Base-by-base conservation (phyloP, 2,329 filamentous ascomycete genomes). In the Phoma sp. region DNA sequence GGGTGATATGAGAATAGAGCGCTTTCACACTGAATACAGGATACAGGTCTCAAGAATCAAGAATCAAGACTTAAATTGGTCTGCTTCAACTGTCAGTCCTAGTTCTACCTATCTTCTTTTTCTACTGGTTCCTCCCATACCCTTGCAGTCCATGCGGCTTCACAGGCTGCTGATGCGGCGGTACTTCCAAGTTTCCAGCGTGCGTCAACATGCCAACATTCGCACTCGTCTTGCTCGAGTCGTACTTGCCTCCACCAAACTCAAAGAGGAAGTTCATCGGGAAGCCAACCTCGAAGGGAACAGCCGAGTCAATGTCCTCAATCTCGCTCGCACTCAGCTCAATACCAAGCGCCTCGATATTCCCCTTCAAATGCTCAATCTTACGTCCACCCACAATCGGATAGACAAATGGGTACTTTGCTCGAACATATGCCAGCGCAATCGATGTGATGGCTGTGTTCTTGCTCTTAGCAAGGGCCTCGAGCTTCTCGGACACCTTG, bases 371-470 rank as follows among this genome's bases (percentile, higher is more conserved):
- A 68, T 92, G 89, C 36, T 88, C 85, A 7, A 90, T 72, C 64
- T 87, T 92, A n/a, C 89, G 81, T 0, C 88, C 87, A 6, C 90
- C 89, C 7, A 92, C 80, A 28, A 93, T 86, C 0, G 90, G 90
- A 65, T 90, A 91, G 10, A 92, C 88, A 58, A 89, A 87, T 0
- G 88, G 85, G 0, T 84, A 78, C 76, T 92, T 92, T 63, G 84
- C 81, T 78, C 89, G 81, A 5, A 92, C 84, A 67, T 92, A 92
- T 1, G 89, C 89, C 29, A 93, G 72, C 17, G 88, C 89, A 21
- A 76, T 59, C 30, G 82, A 82, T 4, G 86, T 88, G 42, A 90
- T 80, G 26, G 81, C 76, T 1, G 80, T 79, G 10, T 81, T 81
- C 64, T 87, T 84, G 79, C 77, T 14, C 32, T 78, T 79, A 0